Percentiles rank a stretch among this genome's conserved stretches.
Evolutionary conservation across 2,329 filamentous ascomycete genomes (phyloP).

Genomic region (Claviceps fusiformis): DNA sequence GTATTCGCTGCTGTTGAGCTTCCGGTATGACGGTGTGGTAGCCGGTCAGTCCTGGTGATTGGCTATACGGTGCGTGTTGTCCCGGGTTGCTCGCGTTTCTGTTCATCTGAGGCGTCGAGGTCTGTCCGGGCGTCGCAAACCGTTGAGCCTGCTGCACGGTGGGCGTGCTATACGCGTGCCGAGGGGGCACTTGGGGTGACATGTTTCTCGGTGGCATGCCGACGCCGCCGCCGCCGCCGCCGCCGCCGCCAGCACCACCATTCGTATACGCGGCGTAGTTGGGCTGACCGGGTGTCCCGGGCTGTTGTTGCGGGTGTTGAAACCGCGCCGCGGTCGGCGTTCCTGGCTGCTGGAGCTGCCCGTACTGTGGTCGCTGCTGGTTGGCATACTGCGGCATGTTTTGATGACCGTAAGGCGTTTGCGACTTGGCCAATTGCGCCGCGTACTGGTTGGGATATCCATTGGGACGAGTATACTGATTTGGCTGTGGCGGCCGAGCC

Average conservation of each 20-base stretch:
- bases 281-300: conserved; percentile 22
- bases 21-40: conserved; percentile 37
- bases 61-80: conserved; percentile 16
- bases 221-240: conserved; percentile 4
- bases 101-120: conserved; percentile 16
- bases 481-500: conserved; percentile 26
- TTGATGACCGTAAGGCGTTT: conserved; percentile 38
- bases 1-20: conserved; percentile 34
- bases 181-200: conserved; percentile 28
- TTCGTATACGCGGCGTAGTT: conserved; percentile 28
- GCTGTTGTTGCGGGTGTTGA: conserved; percentile 19
- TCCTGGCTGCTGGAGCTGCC: conserved; percentile 27
- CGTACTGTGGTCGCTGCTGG: conserved; percentile 31
- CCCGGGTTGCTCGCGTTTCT: conserved; percentile 20
- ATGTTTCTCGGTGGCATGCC: conserved; percentile 27
- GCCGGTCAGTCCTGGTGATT: conserved; percentile 27
- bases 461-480: conserved; percentile 36
- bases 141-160: conserved; percentile 20
- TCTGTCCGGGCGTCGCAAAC: conserved; percentile 18
- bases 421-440: conserved; percentile 37
- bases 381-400: conserved; percentile 33
- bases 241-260: conserved; percentile 14
- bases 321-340: conserved; percentile 30
- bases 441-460: conserved; percentile 33
- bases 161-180: conserved; percentile 25